These are phyloP conservation scores for Capsella bursapastoris DNA, from an alignment of 345 rosid genomes.

Conservation along the genomic window DNA sequence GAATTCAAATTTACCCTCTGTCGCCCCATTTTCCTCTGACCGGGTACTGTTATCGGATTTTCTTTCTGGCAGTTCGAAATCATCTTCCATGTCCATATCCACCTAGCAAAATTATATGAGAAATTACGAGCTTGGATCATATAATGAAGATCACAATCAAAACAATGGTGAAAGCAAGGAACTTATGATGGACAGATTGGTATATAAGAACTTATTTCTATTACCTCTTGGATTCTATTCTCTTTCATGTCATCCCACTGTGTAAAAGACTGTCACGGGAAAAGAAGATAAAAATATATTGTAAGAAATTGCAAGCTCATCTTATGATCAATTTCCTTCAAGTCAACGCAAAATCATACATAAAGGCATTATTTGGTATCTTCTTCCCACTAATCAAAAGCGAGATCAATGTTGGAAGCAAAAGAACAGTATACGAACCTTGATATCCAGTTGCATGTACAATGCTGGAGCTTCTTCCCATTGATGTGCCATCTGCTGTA, in stretches of 20 bases:
- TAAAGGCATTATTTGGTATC: not conserved
- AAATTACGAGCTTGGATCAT: conserved; percentile 18
- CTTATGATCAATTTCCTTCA: conserved; percentile 7
- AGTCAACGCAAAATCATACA: conserved; percentile 21
- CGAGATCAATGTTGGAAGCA: conserved; percentile 9
- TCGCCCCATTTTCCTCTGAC: conserved; percentile 44
- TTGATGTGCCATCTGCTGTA: conserved; percentile 76
- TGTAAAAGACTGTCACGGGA: conserved; percentile 67
- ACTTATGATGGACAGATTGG: conserved; percentile 12
- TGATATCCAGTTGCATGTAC: conserved; percentile 75
- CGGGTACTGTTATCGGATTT: conserved; percentile 44
- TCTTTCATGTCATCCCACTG: conserved; percentile 81
- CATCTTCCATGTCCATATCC: conserved; percentile 97
- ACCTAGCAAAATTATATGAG: conserved; percentile 57
- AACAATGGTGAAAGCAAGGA: conserved; percentile 30
- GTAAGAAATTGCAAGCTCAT: conserved; percentile 5
- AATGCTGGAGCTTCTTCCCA: conserved; percentile 91
- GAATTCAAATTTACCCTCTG: conserved; percentile 49
- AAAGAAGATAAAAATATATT: conserved; percentile 31
- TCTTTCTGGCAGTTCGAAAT: conserved; percentile 50
- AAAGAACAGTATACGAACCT: conserved; percentile 52
- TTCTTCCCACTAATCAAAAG: conserved; percentile 17
- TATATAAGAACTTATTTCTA: conserved; percentile 21
- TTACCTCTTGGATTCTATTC: conserved; percentile 88
- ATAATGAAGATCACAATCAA: not conserved